Percentiles rank a stretch among this genome's conserved stretches.
phyloP scores from a whole-genome alignment of 2,329 filamentous ascomycete species.

The Colletotrichum gloeosporioides region DNA sequence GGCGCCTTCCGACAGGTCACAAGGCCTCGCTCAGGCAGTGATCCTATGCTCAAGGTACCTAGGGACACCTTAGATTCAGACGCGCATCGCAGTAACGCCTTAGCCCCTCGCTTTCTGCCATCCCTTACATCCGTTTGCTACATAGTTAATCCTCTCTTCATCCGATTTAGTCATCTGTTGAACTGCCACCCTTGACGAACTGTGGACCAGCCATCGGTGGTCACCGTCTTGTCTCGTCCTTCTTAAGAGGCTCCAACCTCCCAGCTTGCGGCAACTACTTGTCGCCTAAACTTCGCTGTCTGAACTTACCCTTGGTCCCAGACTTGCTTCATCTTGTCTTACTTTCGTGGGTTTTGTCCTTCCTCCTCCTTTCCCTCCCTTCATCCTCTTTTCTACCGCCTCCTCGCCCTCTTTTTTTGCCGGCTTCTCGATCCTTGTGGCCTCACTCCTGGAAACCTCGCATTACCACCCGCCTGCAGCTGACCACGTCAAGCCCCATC shows the following conservation, averaged over 20 bases:
- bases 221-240: constrained; percentile 3
- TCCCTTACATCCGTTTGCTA: neutral
- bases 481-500: neutral
- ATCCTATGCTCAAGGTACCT: neutral
- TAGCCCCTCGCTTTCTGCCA: neutral
- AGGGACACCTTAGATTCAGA: neutral
- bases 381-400: neutral
- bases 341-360: neutral
- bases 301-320: neutral
- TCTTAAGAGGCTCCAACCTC: neutral
- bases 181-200: neutral
- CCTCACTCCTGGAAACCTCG: neutral
- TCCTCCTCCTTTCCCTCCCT: neutral
- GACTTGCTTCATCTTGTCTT: neutral
- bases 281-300: neutral
- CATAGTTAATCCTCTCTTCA: neutral
- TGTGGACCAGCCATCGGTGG: constrained; percentile 18
- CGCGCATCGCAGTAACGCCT: neutral
- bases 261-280: neutral
- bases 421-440: neutral
- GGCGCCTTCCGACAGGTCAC: constrained; percentile 20
- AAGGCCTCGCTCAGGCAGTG: constrained; percentile 4
- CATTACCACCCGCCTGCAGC: neutral
- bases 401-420: neutral
- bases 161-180: neutral